phyloP scores from a whole-genome alignment of 495 filamentous ascomycete genomes.

The Staphylotrichum tortipilum region DNA sequence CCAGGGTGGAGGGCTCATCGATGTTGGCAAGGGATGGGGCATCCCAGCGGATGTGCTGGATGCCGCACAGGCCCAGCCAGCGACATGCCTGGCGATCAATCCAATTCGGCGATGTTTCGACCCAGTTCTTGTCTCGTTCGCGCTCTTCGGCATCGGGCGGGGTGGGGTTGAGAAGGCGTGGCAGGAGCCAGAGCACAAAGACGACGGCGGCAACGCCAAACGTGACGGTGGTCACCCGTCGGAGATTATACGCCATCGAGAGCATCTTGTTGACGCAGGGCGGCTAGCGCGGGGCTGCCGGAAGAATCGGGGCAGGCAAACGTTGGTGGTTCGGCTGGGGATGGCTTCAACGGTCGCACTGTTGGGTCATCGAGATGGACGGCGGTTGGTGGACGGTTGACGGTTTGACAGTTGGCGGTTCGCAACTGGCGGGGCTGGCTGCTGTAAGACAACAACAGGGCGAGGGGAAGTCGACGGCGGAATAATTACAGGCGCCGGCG shows the following conservation, averaged over 20 bases:
- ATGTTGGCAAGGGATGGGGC: slow-evolving; percentile 32
- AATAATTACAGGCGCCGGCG: too few species aligned
- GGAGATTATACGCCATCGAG: slow-evolving; percentile 29
- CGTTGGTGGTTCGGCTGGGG: too few species aligned
- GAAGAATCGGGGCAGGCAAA: too few species aligned
- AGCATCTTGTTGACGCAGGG: too few species aligned
- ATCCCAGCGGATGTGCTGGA: slow-evolving; percentile 50
- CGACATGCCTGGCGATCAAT: slow-evolving; percentile 65
- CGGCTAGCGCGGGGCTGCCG: too few species aligned
- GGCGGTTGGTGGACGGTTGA: background rate
- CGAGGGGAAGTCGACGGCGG: too few species aligned
- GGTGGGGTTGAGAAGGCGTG: slow-evolving; percentile 36
- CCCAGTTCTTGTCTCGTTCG: slow-evolving; percentile 59
- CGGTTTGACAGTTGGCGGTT: too few species aligned
- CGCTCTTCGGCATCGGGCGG: slow-evolving; percentile 33
- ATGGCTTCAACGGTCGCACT: background rate
- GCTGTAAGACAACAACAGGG: too few species aligned
- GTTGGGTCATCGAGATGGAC: background rate
- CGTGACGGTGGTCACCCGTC: slow-evolving; percentile 25
- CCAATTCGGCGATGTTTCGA: slow-evolving; percentile 63
- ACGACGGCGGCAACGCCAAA: slow-evolving; percentile 23
- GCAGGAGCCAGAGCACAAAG: slow-evolving; percentile 29
- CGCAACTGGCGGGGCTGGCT: too few species aligned
- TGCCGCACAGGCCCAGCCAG: slow-evolving; percentile 63
- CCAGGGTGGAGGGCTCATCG: slow-evolving; percentile 12